Evolutionary conservation across 1,284 basidiomycete genomes (phyloP), one percentile per base, ranked within the genome.

Genomic region (Malassezia equina): DNA sequence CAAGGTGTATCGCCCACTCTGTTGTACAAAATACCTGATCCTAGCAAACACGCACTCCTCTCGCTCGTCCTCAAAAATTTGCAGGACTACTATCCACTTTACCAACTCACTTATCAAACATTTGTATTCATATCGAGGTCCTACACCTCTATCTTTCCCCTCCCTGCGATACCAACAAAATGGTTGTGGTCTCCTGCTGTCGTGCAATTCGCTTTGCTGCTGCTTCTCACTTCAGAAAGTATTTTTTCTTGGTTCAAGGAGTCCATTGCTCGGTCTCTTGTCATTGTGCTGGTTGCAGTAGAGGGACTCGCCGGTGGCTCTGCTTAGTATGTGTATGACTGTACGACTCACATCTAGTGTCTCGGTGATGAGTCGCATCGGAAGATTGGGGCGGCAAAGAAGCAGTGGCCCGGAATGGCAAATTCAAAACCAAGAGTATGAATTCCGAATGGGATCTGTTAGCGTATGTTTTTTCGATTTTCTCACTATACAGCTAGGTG

Each of bases 41-140:
- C 78, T 1, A 77, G 81, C 33, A 68, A 77, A 34, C 77, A 84
- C 69, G 78, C 84, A 66, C 66, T 90, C 42, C 75, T 88, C 48
- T 80, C 83, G 67, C 82, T 80, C 65, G 79, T 95, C 55, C 88
- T 96, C 62, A 83, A 86, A 64, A 84, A 83, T 1, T 80, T 93
- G 28, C 80, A 88, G 29, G 93, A 98, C 71, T 98, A 93, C 74
- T 96, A 96, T 75, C 90, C 91, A 6, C 93, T 72, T 4, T 76
- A 67, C 54, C 75, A 75, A 53, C 63, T 76, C 1, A 62, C 73
- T 23, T 77, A 75, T 53, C 76, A 98, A 79, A 83, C 86, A 13
- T 90, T 90, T 43, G 93, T 98, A 44, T 98, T 98, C 78, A 73
- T 96, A 58, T 95, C 91, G 1, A 86, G 94, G 3, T 94, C 90